Evolutionary conservation across 2,329 filamentous ascomycete genomes (phyloP), one percentile per base, ranked within the genome.

Genomic region (Tolypocladium pustulatum): DNA sequence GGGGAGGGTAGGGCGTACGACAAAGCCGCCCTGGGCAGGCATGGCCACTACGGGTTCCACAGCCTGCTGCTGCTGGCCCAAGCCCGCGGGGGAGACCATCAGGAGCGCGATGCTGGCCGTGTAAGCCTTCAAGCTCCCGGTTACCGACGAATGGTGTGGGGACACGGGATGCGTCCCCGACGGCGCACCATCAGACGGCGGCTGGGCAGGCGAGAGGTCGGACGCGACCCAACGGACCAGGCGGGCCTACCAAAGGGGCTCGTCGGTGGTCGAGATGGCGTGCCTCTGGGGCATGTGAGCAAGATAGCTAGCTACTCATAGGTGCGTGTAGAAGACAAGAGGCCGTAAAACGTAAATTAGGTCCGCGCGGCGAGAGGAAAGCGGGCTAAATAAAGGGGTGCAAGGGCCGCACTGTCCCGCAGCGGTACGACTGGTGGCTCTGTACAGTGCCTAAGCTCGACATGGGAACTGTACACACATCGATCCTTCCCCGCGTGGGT

Each of bases 1-100:
- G 9, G 92, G 92, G 54, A 93, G 73, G 25, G 73, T 61, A 41
- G 66, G 66, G 32, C 63, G 65, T 40, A 60, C 58, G 46, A 60
- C 57, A 54, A 63, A 59, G 52, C 34, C 55, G 36, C 41, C 52
- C 22, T 57, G 41, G 17, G 27, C 25, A 17, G 37, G 30, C 30
- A 54, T 49, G 30, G 38, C 40, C 17, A 17, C 57, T 13, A 27
- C 40, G 12, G 30, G 25, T 25, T 43, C 38, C 49, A 22, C 59
- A 25, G 37, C 56, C 25, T 58, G 58, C 38, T 57, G 57, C 22
- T 53, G 55, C 17, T 6, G 51, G 34, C 57, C 46, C 55, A 57
- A 57, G 17, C 27, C 53, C 57, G 38, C 36, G 20, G 54, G 36
- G 8, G 54, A 41, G 22, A 22, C 37, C 37, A 55, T 55, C 37